A percentile compares a stretch with the other conserved stretches of the same genome.
phyloP scores from a whole-genome alignment of 164 flowering plant species.

The Kalanchoe fedtschenkoi region DNA sequence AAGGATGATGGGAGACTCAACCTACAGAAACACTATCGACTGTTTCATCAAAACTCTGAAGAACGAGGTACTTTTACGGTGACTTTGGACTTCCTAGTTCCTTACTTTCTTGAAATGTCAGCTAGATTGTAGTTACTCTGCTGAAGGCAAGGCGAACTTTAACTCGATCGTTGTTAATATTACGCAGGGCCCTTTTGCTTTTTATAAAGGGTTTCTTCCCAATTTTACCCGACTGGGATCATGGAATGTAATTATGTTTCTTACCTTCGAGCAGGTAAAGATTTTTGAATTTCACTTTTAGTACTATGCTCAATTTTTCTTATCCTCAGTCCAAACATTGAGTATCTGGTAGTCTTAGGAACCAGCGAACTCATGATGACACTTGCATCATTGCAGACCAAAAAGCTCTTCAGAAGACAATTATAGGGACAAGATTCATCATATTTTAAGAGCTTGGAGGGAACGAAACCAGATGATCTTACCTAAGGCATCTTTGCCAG shows the following conservation, averaged over 20 bases:
- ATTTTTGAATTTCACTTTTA: conserved; percentile 3
- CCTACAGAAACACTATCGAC: conserved; percentile 78
- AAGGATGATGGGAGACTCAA: conserved; percentile 94
- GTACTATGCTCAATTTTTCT: not conserved
- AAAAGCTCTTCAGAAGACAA: conserved; percentile 20
- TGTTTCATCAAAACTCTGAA: conserved; percentile 79
- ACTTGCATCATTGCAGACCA: conserved; percentile 23
- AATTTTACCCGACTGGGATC: conserved; percentile 83
- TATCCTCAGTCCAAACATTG: not conserved
- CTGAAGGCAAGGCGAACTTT: not conserved
- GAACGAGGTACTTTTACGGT: conserved; percentile 45
- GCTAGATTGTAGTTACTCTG: not conserved
- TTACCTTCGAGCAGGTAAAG: conserved; percentile 78
- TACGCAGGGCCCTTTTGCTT: conserved; percentile 72
- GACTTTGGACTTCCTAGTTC: conserved; percentile 1
- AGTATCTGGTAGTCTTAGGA: not conserved
- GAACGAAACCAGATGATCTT: conserved; percentile 6
- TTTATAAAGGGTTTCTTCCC: conserved; percentile 83
- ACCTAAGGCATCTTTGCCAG: too few relatives aligned
- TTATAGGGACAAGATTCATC: not conserved
- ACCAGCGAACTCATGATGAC: not conserved
- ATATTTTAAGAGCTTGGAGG: conserved; percentile 9
- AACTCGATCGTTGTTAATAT: not conserved
- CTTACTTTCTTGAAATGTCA: not conserved
- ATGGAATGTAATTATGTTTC: conserved; percentile 87